phyloP scores from a whole-genome alignment of 306 rosid genomes.

The Sicyos baderoa region DNA sequence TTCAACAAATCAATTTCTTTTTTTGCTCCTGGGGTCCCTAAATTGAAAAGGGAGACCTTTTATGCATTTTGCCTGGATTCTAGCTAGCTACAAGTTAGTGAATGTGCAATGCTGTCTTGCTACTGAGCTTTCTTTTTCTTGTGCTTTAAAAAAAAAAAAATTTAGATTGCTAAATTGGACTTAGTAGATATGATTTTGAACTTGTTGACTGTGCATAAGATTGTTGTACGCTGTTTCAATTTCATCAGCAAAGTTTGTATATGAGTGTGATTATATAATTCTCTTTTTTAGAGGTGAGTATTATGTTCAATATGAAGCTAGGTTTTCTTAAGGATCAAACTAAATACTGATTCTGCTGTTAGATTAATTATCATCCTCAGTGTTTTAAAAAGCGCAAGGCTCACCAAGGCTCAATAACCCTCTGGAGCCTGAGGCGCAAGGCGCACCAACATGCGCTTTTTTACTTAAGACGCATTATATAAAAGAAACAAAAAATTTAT shows the following conservation, averaged over 20 bases:
- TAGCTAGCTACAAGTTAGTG: neutral
- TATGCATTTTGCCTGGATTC: neutral
- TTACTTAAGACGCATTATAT: too few species aligned
- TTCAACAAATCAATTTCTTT: neutral
- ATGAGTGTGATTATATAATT: neutral
- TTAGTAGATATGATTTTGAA: neutral
- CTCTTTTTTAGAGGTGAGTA: neutral
- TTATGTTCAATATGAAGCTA: neutral
- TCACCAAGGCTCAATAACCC: too few species aligned
- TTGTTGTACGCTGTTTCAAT: neutral
- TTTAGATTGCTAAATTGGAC: neutral
- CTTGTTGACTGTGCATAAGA: neutral
- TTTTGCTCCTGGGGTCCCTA: neutral
- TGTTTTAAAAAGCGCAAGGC: too few species aligned
- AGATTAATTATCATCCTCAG: neutral
- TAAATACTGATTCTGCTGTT: neutral
- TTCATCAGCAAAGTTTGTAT: neutral
- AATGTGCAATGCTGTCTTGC: neutral
- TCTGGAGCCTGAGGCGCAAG: too few species aligned
- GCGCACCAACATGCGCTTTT: too few species aligned
- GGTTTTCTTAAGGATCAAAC: neutral
- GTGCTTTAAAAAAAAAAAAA: neutral
- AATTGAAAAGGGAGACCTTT: neutral
- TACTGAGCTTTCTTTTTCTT: neutral
- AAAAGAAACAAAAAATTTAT: too few species aligned